Evolutionary conservation across 495 filamentous ascomycete genomes (phyloP).

Genomic region (Tuber melanosporum): DNA sequence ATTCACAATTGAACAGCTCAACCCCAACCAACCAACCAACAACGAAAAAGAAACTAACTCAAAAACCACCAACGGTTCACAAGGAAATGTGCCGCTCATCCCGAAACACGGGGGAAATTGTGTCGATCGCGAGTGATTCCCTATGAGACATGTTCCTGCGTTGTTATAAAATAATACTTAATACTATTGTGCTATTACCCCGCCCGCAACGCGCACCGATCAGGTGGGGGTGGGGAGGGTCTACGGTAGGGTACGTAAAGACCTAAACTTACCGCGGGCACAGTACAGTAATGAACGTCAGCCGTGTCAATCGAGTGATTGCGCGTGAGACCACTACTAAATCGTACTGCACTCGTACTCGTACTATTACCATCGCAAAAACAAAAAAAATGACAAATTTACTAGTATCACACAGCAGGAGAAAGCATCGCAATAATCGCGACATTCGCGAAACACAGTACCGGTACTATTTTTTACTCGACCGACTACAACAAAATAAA

Average conservation of each 20-base stretch:
- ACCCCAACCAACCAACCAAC: conserved; percentile 1
- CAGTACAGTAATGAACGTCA: background rate
- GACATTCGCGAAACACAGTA: background rate
- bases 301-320: background rate
- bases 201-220: background rate
- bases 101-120: conserved; percentile 1
- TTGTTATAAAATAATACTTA: background rate
- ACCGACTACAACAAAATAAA: background rate
- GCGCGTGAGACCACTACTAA: background rate
- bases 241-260: background rate
- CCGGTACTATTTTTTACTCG: background rate
- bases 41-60: background rate
- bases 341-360: no score
- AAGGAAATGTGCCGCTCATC: conserved; percentile 1
- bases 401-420: background rate
- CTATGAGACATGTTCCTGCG: conserved; percentile 4
- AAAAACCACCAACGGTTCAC: background rate
- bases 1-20: background rate
- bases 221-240: background rate
- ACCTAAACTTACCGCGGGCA: background rate
- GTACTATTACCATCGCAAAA: background rate
- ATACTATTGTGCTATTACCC: background rate
- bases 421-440: background rate
- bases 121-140: conserved; percentile 1
- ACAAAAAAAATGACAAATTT: background rate